Evolutionary conservation across 805 yeast genomes (phyloP).

Genomic region (Candida chauliodis): DNA sequence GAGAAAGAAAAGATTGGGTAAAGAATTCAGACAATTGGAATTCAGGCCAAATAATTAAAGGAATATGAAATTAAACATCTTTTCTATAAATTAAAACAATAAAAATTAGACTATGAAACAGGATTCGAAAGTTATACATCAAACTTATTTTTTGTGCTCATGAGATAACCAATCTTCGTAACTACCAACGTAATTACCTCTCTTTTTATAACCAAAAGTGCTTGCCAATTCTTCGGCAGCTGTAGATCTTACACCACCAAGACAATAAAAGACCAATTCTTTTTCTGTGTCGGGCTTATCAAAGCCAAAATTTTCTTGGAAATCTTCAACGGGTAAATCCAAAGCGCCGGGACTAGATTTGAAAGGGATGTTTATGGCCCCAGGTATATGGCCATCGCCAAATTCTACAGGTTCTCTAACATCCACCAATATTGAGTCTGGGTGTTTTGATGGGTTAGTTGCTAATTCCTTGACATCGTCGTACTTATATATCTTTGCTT

Average conservation of each 20-base stretch:
- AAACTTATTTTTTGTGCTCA: constrained; percentile 21
- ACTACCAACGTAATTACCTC: constrained; percentile 86
- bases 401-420: constrained; percentile 90
- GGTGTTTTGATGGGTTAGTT: constrained; percentile 34
- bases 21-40: constrained; percentile 61
- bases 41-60: constrained; percentile 15
- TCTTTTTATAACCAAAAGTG: constrained; percentile 79
- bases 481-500: constrained; percentile 51
- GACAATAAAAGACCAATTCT: constrained; percentile 84
- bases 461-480: constrained; percentile 47
- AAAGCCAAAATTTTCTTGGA: constrained; percentile 76
- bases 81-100: constrained; percentile 1
- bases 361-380: constrained; percentile 82
- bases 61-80: not conserved
- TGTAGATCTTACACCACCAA: constrained; percentile 87
- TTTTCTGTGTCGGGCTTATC: constrained; percentile 69
- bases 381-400: constrained; percentile 73
- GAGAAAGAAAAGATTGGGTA: constrained; percentile 80
- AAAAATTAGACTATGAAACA: constrained; percentile 4
- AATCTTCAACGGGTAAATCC: constrained; percentile 73
- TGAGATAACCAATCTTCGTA: constrained; percentile 74
- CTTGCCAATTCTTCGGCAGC: constrained; percentile 90
- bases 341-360: constrained; percentile 92
- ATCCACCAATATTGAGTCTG: constrained; percentile 65
- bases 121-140: not conserved